Base-by-base conservation (phyloP, 345 rosid species). In the Gynandropsis gynandra region DNA sequence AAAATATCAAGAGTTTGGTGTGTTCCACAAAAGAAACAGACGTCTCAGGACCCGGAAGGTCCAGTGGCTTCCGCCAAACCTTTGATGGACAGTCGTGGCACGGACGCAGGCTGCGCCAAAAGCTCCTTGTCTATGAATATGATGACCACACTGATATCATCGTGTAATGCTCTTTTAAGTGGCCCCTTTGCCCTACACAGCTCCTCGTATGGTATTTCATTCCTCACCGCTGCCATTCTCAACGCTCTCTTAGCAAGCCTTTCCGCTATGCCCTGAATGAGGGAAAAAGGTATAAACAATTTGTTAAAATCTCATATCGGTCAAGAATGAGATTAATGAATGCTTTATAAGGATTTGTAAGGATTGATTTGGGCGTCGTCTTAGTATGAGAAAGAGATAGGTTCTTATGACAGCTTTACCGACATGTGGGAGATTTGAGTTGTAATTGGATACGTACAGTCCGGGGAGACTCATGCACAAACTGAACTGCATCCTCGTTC, bases 71-170 rank as follows among this genome's bases (percentile, higher is more conserved):
- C 78, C 4, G 63, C 41, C 29, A 77, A 92, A 15, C 95, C 89
- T 61, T 76, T 65, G 14, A 90, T 45, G 7, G 98, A 87, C 59
- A 77, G 56, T 65, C 77, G 89, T 3, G 85, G 84, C 27, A 69
- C 79, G 11, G 77, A 45, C 16, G 50, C 52, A 52, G 62, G 70
- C 52, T 76, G 69, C 33, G 58, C 69, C 61, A 52, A 58, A 45
- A 60, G 46, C 35, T 82, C 89, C 11, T 64, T 77, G 74, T 92
- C 96, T 57, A 87, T 64, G 59, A 77, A 92, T 70, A 87, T 47
- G 54, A 92, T 95, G 36, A 87, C 74, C 48, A 92, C 93, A 1
- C 96, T 80, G 49, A 85, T 92, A 63, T 92, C 98, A 36, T 92
- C 98, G 15, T 92, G 98, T 43, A 66, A 77, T 63, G 48, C 60